These are phyloP conservation scores for Ogataea nakhonphanomensis DNA, from an alignment of 805 yeast genomes.

Conservation along the genomic window DNA sequence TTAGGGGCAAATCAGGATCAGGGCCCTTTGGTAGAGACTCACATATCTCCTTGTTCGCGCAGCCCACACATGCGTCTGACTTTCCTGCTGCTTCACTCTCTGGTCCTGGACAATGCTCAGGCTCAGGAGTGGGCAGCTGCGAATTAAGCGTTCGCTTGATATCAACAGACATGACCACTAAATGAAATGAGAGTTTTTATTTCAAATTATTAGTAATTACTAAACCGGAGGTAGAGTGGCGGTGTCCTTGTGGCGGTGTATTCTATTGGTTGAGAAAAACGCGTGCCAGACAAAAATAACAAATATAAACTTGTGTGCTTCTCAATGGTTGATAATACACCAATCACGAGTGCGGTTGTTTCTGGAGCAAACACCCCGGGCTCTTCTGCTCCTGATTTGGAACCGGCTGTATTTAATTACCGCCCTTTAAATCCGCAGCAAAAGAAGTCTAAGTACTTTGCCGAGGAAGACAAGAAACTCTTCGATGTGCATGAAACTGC, in stretches of 20 bases:
- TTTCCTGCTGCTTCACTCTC: conserved; percentile 92
- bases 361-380: conserved; percentile 14
- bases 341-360: conserved; percentile 14
- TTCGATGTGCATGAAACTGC: conserved; percentile 60
- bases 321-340: conserved; percentile 3
- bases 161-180: conserved; percentile 14
- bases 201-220: conserved; percentile 4
- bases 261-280: conserved; percentile 1
- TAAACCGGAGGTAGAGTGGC: not conserved
- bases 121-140: conserved; percentile 64
- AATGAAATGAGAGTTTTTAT: not conserved
- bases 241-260: conserved; percentile 1
- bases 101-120: conserved; percentile 99
- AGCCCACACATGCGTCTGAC: conserved; percentile 90
- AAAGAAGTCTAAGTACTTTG: conserved; percentile 29
- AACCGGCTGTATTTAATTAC: conserved; percentile 13
- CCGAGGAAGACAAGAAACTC: conserved; percentile 28
- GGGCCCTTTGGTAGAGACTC: conserved; percentile 89
- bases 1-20: conserved; percentile 84
- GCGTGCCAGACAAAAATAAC: conserved; percentile 6
- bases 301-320: not conserved
- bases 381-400: not conserved
- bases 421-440: conserved; percentile 9
- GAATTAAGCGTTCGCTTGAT: conserved; percentile 5
- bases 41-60: conserved; percentile 91